A percentile compares a stretch with the other conserved stretches of the same genome.
phyloP scores from a whole-genome alignment of 176 grass and related monocot species.

The Ampelocalamus luodianensis region DNA sequence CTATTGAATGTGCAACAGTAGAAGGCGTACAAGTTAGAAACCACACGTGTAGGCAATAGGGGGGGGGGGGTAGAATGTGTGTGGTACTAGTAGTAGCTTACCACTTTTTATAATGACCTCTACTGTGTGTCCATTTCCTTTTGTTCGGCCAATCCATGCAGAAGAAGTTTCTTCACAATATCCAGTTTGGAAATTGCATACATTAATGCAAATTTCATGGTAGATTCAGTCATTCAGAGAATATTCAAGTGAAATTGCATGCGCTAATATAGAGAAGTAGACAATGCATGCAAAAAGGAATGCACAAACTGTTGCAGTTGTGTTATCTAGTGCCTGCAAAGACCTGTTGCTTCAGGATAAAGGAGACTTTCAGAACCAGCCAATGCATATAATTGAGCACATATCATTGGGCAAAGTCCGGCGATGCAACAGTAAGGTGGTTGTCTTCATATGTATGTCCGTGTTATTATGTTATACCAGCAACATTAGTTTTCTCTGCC shows the following conservation, averaged over 20 bases:
- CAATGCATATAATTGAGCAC: neutral
- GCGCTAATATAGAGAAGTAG: neutral
- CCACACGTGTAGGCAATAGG: neutral
- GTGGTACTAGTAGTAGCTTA: neutral
- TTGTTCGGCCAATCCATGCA: constrained; percentile 15
- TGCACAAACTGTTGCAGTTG: neutral
- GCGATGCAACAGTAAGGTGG: neutral
- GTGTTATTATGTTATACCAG: neutral
- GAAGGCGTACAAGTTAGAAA: neutral
- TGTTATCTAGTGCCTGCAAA: neutral
- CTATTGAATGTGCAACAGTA: constrained; percentile 30
- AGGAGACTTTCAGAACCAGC: neutral
- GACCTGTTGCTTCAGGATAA: constrained; percentile 26
- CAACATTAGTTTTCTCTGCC: neutral
- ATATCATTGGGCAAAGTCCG: neutral
- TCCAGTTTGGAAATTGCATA: neutral
- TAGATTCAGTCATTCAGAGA: neutral
- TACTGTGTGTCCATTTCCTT: constrained; percentile 17
- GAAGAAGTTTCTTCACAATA: neutral
- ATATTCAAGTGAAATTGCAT: neutral
- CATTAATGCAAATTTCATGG: neutral
- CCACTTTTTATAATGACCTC: neutral
- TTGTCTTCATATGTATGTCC: constrained; percentile 2
- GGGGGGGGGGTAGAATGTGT: neutral
- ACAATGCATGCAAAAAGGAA: neutral